Evolutionary conservation across 1,139 yeast species (phyloP).

Genomic region (Yarrowia galli): DNA sequence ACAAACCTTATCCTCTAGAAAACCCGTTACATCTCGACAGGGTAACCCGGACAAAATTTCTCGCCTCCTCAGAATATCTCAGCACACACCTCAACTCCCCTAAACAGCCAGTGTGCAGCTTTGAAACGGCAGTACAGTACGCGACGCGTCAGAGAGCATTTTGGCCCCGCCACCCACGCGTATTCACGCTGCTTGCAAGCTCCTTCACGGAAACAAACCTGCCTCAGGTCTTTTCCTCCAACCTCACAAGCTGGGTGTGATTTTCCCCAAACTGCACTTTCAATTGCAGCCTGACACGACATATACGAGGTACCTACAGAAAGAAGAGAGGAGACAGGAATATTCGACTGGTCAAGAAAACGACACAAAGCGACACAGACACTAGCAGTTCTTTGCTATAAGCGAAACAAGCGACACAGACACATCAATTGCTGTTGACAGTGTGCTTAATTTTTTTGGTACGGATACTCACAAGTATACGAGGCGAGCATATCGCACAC

Average conservation of each 20-base stretch:
- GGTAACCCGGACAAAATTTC: constrained; percentile 28
- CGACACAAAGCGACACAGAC: too few species aligned
- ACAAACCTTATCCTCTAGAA: neutral
- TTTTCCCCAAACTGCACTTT: neutral
- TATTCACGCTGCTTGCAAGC: constrained; percentile 9
- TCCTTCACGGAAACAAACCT: neutral
- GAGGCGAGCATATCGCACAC: too few species aligned
- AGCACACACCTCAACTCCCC: constrained; percentile 29
- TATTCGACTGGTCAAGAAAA: neutral
- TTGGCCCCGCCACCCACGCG: constrained; percentile 29
- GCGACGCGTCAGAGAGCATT: constrained; percentile 36
- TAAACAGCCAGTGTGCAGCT: constrained; percentile 30
- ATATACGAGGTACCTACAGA: constrained; percentile 6
- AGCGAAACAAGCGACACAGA: neutral
- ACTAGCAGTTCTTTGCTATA: too few species aligned
- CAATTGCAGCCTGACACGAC: constrained; percentile 13
- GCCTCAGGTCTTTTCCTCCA: neutral
- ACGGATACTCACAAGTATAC: too few species aligned
- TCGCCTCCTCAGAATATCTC: constrained; percentile 35
- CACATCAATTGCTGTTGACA: neutral
- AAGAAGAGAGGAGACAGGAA: neutral
- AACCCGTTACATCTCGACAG: neutral
- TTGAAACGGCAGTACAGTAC: constrained; percentile 23
- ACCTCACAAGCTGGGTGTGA: neutral
- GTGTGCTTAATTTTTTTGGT: too few species aligned